These are phyloP conservation scores for Hibiscus syriacus DNA, from an alignment of 345 rosid genomes.

Conservation along the genomic window DNA sequence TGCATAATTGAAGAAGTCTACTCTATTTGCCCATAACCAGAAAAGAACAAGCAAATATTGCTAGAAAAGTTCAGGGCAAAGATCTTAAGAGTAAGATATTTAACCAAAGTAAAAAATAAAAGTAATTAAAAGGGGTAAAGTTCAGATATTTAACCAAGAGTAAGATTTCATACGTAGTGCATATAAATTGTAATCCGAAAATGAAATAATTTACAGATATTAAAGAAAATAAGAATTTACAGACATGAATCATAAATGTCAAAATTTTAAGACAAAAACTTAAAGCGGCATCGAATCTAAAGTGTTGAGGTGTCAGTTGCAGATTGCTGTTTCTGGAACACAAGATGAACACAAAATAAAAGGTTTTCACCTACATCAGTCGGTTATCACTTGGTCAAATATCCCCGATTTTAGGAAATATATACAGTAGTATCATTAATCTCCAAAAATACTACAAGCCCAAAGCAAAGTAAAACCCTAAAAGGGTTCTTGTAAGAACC, in stretches of 20 bases:
- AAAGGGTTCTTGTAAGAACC: constrained; percentile 70
- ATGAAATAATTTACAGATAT: not conserved
- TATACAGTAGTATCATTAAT: not conserved
- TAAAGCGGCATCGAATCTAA: not conserved
- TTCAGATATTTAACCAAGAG: too few species aligned
- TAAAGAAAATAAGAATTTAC: not conserved
- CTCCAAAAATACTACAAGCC: not conserved
- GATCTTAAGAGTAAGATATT: too few species aligned
- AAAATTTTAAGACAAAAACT: constrained; percentile 8
- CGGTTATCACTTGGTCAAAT: constrained; percentile 38
- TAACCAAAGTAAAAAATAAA: too few species aligned
- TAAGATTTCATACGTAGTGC: too few species aligned
- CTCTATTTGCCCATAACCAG: too few species aligned
- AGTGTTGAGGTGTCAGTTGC: constrained; percentile 19
- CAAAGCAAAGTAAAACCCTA: constrained; percentile 56
- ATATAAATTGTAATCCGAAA: too few species aligned
- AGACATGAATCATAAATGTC: not conserved
- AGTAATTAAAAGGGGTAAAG: too few species aligned
- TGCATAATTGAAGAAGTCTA: too few species aligned
- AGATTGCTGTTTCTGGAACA: constrained; percentile 26
- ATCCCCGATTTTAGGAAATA: constrained; percentile 19
- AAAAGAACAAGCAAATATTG: too few species aligned
- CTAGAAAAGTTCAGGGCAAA: too few species aligned
- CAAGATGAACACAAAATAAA: not conserved
- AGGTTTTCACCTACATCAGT: constrained; percentile 17